Percentiles rank a stretch among this genome's conserved stretches.
Evolutionary conservation across 1,284 basidiomycete genomes (phyloP).

Genomic region (Trichosporon faecale): DNA sequence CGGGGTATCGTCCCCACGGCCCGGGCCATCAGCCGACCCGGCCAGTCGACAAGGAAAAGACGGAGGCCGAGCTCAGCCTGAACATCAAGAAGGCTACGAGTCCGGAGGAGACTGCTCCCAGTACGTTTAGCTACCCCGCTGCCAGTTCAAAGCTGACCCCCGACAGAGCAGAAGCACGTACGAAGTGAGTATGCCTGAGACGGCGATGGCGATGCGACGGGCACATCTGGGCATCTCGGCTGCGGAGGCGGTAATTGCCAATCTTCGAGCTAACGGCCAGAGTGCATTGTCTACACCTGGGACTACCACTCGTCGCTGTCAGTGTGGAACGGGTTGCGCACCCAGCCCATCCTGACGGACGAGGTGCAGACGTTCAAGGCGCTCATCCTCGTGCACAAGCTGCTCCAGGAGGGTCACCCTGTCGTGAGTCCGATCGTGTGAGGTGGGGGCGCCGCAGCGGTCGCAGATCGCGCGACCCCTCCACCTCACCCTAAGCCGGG

Average conservation of each 20-base stretch:
- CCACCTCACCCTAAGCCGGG: not conserved
- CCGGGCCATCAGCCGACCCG: constrained; percentile 77
- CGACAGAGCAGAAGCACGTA: constrained; percentile 89
- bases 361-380: constrained; percentile 97
- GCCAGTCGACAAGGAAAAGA: constrained; percentile 94
- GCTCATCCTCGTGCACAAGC: constrained; percentile 91
- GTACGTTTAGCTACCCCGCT: constrained; percentile 28
- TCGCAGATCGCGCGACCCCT: not conserved
- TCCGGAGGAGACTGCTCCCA: constrained; percentile 75
- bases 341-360: constrained; percentile 89
- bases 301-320: constrained; percentile 96
- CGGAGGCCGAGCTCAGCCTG: constrained; percentile 81
- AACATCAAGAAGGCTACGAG: constrained; percentile 97
- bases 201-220: not conserved
- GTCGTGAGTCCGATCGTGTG: constrained; percentile 59
- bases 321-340: constrained; percentile 91
- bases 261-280: constrained; percentile 53
- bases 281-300: constrained; percentile 97
- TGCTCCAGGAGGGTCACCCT: constrained; percentile 91
- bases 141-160: constrained; percentile 17
- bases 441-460: not conserved
- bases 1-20: constrained; percentile 33
- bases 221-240: not conserved
- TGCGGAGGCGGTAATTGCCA: not conserved
- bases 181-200: constrained; percentile 65